Percentiles rank a stretch among this genome's conserved stretches.
These are phyloP conservation scores for Cyberlindnera saturnus DNA, from an alignment of 805 yeast species.

Conservation along the genomic window DNA sequence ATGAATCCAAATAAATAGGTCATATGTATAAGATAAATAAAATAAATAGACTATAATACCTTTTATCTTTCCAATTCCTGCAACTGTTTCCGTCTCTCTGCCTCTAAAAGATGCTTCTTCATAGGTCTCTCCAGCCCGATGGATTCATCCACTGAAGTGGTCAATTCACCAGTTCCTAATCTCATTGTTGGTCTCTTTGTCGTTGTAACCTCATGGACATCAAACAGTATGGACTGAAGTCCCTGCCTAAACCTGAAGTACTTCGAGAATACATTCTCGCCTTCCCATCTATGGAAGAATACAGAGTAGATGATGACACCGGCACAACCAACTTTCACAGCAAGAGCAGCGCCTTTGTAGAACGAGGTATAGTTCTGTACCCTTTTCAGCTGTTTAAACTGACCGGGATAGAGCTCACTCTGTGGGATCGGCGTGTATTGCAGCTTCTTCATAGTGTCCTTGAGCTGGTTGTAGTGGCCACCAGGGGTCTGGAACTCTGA, in stretches of 20 bases:
- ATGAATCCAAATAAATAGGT: too few relatives aligned
- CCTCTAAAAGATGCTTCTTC: constrained; percentile 66
- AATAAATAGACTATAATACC: not conserved
- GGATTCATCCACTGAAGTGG: constrained; percentile 26
- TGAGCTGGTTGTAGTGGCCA: constrained; percentile 57
- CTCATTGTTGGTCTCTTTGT: constrained; percentile 27
- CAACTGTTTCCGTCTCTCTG: constrained; percentile 62
- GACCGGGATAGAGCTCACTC: constrained; percentile 71
- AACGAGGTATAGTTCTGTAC: constrained; percentile 48
- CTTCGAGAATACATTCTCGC: constrained; percentile 66
- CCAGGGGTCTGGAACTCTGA: constrained; percentile 72
- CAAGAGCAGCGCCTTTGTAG: constrained; percentile 53
- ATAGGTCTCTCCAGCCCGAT: constrained; percentile 61
- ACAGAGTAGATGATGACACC: constrained; percentile 51
- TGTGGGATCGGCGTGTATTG: constrained; percentile 76
- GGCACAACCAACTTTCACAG: constrained; percentile 45
- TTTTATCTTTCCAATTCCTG: constrained; percentile 46
- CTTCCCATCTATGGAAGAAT: constrained; percentile 78
- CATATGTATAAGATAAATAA: not conserved
- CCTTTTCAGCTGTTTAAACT: constrained; percentile 62
- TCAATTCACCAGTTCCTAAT: constrained; percentile 27
- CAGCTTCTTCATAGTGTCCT: constrained; percentile 66
- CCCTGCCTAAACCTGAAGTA: constrained; percentile 58
- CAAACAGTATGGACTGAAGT: constrained; percentile 46
- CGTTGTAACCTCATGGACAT: constrained; percentile 53